phyloP scores from a whole-genome alignment of 75 land plant genomes.

The Isoetes taiwanensis region DNA sequence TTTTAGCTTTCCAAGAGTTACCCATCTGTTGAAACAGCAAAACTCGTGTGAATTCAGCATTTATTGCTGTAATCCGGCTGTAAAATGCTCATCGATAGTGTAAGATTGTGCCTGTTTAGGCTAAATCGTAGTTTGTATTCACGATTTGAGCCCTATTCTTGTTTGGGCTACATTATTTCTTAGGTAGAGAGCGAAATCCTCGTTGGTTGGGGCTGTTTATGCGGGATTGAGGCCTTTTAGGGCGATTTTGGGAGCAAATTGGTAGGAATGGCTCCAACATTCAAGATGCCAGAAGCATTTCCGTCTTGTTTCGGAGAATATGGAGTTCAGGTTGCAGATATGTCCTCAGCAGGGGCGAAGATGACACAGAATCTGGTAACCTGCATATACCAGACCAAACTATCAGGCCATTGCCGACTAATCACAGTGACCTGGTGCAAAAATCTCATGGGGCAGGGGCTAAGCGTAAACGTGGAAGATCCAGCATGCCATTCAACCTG shows the following conservation, averaged over 20 bases:
- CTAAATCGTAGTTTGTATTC: too few species aligned
- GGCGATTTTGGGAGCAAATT: not conserved
- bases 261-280: not conserved
- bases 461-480: conserved; percentile 61
- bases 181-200: too few species aligned
- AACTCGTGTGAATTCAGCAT: too few species aligned
- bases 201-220: too few species aligned
- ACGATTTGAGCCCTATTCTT: too few species aligned
- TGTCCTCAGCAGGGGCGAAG: conserved; percentile 22
- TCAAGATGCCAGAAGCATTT: conserved; percentile 26
- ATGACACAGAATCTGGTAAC: conserved; percentile 65
- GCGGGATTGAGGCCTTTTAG: too few species aligned
- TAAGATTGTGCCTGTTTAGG: too few species aligned
- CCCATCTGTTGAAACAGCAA: too few species aligned
- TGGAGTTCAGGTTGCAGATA: conserved; percentile 75
- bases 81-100: too few species aligned
- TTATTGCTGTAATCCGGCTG: too few species aligned
- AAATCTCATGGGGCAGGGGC: conserved; percentile 78
- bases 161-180: too few species aligned
- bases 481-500: conserved; percentile 40
- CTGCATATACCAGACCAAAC: conserved; percentile 48
- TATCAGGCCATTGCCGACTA: conserved; percentile 34
- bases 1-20: too few species aligned
- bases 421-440: conserved; percentile 74
- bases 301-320: conserved; percentile 92